Conservation (phyloP, 805 yeast genomes). For the Candida germanica region DNA sequence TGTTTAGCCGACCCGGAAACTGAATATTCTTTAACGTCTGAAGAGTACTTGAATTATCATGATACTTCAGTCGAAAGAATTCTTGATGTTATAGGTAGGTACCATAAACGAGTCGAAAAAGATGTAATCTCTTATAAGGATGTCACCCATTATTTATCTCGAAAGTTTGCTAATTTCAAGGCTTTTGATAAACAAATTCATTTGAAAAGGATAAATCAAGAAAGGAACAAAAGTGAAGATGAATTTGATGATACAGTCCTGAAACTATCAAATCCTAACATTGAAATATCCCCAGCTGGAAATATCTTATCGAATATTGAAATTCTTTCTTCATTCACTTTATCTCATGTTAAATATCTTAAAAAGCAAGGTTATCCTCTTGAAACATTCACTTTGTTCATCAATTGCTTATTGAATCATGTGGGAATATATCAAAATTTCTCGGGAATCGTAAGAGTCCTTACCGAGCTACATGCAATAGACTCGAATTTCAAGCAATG, state of each 20-base stretch:
- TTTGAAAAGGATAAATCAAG: slow-evolving; percentile 23
- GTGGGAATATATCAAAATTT: slow-evolving; percentile 32
- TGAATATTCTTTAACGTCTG: slow-evolving; percentile 1
- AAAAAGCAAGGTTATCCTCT: slow-evolving; percentile 9
- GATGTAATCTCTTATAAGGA: slow-evolving; percentile 23
- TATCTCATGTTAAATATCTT: slow-evolving; percentile 22
- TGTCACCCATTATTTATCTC: slow-evolving; percentile 27
- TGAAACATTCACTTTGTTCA: slow-evolving; percentile 24
- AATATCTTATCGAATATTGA: slow-evolving; percentile 30
- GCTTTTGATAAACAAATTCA: slow-evolving; percentile 4
- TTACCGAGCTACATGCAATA: slow-evolving; percentile 16
- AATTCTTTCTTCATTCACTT: slow-evolving; percentile 21
- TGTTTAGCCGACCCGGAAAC: slow-evolving; percentile 17
- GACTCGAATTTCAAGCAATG: slow-evolving; percentile 20
- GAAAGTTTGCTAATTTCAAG: slow-evolving; percentile 24
- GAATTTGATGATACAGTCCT: neutral
- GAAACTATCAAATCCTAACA: slow-evolving; percentile 23
- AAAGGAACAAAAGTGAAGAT: slow-evolving; percentile 1
- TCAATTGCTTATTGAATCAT: slow-evolving; percentile 38
- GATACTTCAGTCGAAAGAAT: slow-evolving; percentile 29
- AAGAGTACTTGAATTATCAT: slow-evolving; percentile 8
- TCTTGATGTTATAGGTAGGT: slow-evolving; percentile 30
- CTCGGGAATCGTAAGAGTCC: slow-evolving; percentile 24
- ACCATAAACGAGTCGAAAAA: slow-evolving; percentile 15
- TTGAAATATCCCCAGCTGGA: slow-evolving; percentile 26